phyloP scores from a whole-genome alignment of 345 rosid species.

The Lagerstroemia speciosa region DNA sequence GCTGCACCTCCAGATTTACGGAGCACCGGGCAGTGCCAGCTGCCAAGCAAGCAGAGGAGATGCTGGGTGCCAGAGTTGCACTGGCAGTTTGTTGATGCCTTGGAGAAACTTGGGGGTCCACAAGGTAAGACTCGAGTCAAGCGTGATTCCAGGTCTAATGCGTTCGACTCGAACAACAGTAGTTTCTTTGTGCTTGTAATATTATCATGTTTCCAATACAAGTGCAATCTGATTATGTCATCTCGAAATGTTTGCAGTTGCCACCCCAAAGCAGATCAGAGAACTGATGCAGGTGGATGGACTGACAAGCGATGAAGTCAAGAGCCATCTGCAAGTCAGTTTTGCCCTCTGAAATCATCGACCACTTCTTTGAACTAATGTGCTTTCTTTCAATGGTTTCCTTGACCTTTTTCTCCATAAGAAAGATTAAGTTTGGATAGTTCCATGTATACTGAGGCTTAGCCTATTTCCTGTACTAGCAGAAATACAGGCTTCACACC shows the following conservation, averaged over 20 bases:
- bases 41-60: conserved; percentile 30
- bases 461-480: conserved; percentile 15
- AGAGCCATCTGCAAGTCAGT: conserved; percentile 92
- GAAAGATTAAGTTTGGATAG: not conserved
- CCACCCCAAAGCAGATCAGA: conserved; percentile 94
- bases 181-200: too few relatives aligned
- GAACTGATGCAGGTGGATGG: conserved; percentile 94
- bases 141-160: too few relatives aligned
- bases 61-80: conserved; percentile 11
- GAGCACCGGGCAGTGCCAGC: not conserved
- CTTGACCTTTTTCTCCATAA: not conserved
- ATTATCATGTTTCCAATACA: not conserved
- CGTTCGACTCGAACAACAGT: too few relatives aligned
- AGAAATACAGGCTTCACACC: conserved; percentile 78
- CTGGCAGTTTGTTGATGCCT: too few relatives aligned
- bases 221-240: not conserved
- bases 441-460: not conserved
- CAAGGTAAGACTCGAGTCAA: too few relatives aligned
- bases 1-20: not conserved
- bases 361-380: not conserved
- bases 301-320: conserved; percentile 92
- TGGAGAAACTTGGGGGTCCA: too few relatives aligned
- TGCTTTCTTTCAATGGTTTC: not conserved
- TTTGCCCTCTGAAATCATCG: not conserved
- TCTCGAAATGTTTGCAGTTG: conserved; percentile 38